Percentiles rank a stretch among this genome's conserved stretches.
Evolutionary conservation across 768 basidiomycete species (phyloP).

Genomic region (Fistulinella prunicolor): DNA sequence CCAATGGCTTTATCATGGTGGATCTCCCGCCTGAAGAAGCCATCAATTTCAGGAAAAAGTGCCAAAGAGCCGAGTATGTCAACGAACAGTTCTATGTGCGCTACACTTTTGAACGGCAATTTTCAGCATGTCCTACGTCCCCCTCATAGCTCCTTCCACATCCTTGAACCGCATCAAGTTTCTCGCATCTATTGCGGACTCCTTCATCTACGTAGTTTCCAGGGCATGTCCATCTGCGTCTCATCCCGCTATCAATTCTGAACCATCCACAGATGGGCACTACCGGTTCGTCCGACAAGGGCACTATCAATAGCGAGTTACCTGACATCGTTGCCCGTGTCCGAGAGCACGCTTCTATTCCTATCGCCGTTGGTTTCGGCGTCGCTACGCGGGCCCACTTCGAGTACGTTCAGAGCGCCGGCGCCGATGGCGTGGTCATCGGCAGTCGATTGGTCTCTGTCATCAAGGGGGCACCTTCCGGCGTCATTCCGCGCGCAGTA

Average conservation of each 20-base stretch:
- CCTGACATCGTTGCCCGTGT: conserved; percentile 85
- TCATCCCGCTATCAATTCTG: background rate
- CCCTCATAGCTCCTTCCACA: conserved; percentile 93
- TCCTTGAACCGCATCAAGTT: conserved; percentile 85
- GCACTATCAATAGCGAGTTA: conserved; percentile 68
- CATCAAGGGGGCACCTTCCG: conserved; percentile 62
- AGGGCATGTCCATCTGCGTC: conserved; percentile 50
- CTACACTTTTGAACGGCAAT: conserved; percentile 2
- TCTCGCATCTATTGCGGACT: conserved; percentile 89
- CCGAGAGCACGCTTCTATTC: conserved; percentile 70
- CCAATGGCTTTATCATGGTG: conserved; percentile 96
- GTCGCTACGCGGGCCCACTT: conserved; percentile 90
- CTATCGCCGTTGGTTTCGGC: conserved; percentile 95
- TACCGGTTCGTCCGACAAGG: conserved; percentile 83
- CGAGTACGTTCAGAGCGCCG: conserved; percentile 76
- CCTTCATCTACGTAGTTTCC: conserved; percentile 98
- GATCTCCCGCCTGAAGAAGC: conserved; percentile 99
- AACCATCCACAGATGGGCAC: conserved; percentile 80
- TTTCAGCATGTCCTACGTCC: conserved; percentile 86
- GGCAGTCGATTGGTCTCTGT: conserved; percentile 83
- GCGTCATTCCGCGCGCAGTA: conserved; percentile 50
- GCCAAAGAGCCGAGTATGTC: conserved; percentile 72
- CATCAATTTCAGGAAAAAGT: conserved; percentile 84
- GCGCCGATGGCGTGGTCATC: conserved; percentile 95
- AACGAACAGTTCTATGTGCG: background rate